A percentile compares a stretch with the other conserved stretches of the same genome.
These are phyloP conservation scores for Mortierella sp. DNA, from an alignment of 371 early-diverging fungal species.

Conservation along the genomic window DNA sequence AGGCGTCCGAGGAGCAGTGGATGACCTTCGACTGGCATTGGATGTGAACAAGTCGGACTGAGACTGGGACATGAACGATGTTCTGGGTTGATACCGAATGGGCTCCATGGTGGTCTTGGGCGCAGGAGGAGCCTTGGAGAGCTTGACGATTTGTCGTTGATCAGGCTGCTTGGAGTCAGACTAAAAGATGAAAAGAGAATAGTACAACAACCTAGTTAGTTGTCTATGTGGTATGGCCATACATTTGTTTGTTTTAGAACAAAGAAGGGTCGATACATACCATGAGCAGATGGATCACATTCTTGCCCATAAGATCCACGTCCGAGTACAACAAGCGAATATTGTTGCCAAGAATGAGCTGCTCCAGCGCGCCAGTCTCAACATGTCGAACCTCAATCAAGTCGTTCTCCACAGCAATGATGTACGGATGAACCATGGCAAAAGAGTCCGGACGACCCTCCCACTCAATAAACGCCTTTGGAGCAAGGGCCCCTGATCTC, in stretches of 20 bases:
- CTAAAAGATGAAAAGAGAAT: slow-evolving; percentile 2
- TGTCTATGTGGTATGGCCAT: not conserved
- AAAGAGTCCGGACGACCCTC: slow-evolving; percentile 52
- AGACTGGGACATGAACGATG: slow-evolving; percentile 24
- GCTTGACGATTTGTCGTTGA: slow-evolving; percentile 22
- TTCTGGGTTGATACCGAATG: slow-evolving; percentile 31
- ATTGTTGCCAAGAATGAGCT: slow-evolving; percentile 64
- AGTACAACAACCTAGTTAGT: not conserved
- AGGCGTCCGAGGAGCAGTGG: slow-evolving; percentile 12
- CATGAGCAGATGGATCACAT: slow-evolving; percentile 44
- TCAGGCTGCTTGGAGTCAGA: slow-evolving; percentile 24
- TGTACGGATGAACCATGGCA: slow-evolving; percentile 73
- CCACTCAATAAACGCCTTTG: slow-evolving; percentile 50
- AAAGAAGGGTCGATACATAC: slow-evolving; percentile 12
- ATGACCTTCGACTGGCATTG: slow-evolving; percentile 2
- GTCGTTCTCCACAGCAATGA: slow-evolving; percentile 88
- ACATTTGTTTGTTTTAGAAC: too few relatives aligned
- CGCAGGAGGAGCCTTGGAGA: slow-evolving; percentile 22
- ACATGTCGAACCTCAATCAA: slow-evolving; percentile 93
- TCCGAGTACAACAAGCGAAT: slow-evolving; percentile 41
- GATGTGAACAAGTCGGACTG: slow-evolving; percentile 9
- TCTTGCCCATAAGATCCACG: slow-evolving; percentile 30
- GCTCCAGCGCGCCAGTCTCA: slow-evolving; percentile 76
- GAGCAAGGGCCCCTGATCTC: slow-evolving; percentile 37
- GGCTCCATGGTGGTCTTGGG: slow-evolving; percentile 31